These are phyloP conservation scores for Yarrowia sp. DNA, from an alignment of 805 yeast species.

Conservation along the genomic window DNA sequence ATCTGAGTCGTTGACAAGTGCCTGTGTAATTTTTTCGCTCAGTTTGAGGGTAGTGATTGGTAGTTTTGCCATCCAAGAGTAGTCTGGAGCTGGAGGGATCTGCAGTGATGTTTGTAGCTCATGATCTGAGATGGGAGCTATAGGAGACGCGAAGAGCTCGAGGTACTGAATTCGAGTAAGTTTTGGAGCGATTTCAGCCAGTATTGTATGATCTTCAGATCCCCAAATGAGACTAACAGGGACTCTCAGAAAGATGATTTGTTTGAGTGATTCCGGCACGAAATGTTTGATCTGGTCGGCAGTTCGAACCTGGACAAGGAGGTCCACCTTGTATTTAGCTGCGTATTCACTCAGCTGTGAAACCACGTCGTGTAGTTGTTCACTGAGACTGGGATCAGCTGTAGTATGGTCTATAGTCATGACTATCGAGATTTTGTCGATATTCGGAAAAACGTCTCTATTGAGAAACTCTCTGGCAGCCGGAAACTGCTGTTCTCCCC, in stretches of 20 bases:
- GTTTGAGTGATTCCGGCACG: conserved; percentile 10
- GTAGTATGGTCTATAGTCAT: conserved; percentile 20
- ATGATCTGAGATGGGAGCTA: neutral
- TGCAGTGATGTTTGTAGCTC: conserved; percentile 20
- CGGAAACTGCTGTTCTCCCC: conserved; percentile 19
- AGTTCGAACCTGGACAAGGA: conserved; percentile 4
- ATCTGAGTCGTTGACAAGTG: conserved; percentile 3
- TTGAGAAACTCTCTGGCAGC: conserved; percentile 1
- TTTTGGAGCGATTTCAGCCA: neutral
- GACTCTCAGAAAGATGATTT: neutral
- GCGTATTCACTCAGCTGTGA: neutral
- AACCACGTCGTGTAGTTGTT: conserved; percentile 8
- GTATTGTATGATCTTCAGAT: conserved; percentile 6
- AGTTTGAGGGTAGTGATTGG: conserved; percentile 6
- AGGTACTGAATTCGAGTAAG: neutral
- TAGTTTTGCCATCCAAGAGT: conserved; percentile 15
- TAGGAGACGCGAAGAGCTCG: conserved; percentile 15
- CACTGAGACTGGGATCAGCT: neutral
- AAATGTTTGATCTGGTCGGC: conserved; percentile 10
- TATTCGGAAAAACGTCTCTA: neutral
- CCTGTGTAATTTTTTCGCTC: neutral
- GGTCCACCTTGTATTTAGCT: neutral
- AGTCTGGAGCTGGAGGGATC: conserved; percentile 21
- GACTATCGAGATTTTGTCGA: conserved; percentile 14
- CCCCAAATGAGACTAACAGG: conserved; percentile 27